Percentiles rank a stretch among this genome's conserved stretches.
These are phyloP conservation scores for Cyberlindnera xishuangbannaensis DNA, from an alignment of 805 yeast species.

Conservation along the genomic window DNA sequence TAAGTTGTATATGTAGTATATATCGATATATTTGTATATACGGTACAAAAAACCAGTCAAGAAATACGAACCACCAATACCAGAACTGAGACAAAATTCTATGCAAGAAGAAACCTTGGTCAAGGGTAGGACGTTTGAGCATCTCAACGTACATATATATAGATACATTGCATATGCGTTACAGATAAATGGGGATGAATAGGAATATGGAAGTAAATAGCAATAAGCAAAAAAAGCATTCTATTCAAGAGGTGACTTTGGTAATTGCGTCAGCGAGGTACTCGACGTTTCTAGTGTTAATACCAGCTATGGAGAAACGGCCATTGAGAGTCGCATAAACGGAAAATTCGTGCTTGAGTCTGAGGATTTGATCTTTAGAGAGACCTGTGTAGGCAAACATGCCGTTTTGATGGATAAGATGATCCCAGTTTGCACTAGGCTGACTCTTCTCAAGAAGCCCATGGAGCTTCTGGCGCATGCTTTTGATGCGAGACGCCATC, in stretches of 20 bases:
- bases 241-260: conserved; percentile 28
- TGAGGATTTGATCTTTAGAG: conserved; percentile 58
- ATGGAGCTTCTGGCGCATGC: conserved; percentile 62
- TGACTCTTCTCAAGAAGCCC: conserved; percentile 52
- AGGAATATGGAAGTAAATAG: too few relatives aligned
- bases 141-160: too few relatives aligned
- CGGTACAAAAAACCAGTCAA: too few relatives aligned
- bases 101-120: too few relatives aligned
- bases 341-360: conserved; percentile 63
- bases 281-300: conserved; percentile 74
- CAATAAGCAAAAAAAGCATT: too few relatives aligned
- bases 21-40: too few relatives aligned
- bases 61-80: too few relatives aligned
- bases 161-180: too few relatives aligned
- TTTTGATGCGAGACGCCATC: conserved; percentile 75
- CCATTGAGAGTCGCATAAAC: conserved; percentile 89
- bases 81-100: too few relatives aligned
- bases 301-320: conserved; percentile 85
- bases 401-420: conserved; percentile 83
- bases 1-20: too few relatives aligned
- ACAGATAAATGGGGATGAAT: too few relatives aligned
- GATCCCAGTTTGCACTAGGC: conserved; percentile 69
- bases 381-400: conserved; percentile 95
- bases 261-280: conserved; percentile 60
- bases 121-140: too few relatives aligned